A percentile compares a stretch with the other conserved stretches of the same genome.
Conservation (phyloP, 495 filamentous ascomycete species). For the Apiosordaria backusii region DNA sequence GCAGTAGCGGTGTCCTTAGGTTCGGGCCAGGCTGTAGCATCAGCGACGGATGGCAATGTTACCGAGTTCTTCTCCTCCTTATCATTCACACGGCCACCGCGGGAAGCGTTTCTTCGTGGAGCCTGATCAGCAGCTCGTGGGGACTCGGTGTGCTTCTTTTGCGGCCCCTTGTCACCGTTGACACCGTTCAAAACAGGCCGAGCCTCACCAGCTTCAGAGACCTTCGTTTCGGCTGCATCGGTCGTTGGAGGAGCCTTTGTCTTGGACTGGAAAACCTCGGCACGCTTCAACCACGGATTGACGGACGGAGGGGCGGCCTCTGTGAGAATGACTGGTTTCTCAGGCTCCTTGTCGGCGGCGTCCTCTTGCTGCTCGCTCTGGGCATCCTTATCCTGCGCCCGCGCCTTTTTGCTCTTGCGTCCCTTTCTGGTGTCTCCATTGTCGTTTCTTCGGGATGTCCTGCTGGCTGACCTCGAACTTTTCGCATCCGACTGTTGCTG, state of each 20-base stretch:
- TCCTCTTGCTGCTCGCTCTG: conserved; percentile 39
- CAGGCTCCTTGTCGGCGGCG: conserved; percentile 44
- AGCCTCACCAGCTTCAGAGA: conserved; percentile 24
- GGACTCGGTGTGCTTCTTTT: conserved; percentile 52
- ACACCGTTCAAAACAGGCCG: conserved; percentile 18
- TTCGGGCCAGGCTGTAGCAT: conserved; percentile 80
- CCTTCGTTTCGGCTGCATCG: conserved; percentile 19
- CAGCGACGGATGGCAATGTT: conserved; percentile 57
- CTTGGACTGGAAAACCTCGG: conserved; percentile 58
- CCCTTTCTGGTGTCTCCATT: conserved; percentile 40
- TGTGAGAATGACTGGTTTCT: conserved; percentile 60
- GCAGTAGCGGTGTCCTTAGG: conserved; percentile 68
- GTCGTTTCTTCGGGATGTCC: conserved; percentile 40
- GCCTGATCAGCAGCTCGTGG: conserved; percentile 40
- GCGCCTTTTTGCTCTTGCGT: conserved; percentile 48
- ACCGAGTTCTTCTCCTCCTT: conserved; percentile 44
- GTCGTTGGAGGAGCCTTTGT: conserved; percentile 45
- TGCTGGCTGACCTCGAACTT: conserved; percentile 29
- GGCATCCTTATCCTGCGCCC: conserved; percentile 42
- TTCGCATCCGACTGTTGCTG: conserved; percentile 26
- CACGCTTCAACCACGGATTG: conserved; percentile 80
- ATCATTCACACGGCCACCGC: conserved; percentile 47
- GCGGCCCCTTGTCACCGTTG: conserved; percentile 41
- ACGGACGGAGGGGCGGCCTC: conserved; percentile 77
- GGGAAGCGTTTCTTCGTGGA: conserved; percentile 42